Conservation (phyloP, 2,329 filamentous ascomycete species). For the Fusarium sp. region DNA sequence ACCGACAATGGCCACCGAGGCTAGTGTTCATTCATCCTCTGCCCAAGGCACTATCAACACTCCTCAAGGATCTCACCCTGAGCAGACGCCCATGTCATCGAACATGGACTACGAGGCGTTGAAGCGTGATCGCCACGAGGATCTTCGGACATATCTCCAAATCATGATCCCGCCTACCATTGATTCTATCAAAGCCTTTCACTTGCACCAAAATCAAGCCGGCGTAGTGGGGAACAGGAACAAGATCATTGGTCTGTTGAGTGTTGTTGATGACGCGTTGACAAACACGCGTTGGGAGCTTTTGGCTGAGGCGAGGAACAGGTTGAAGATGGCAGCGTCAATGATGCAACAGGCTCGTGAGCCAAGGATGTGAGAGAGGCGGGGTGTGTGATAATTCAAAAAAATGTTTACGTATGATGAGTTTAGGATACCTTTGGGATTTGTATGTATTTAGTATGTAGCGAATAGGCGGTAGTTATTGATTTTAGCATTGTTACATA, state of each 20-base stretch:
- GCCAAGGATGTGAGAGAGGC: slow-evolving; percentile 28
- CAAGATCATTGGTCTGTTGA: slow-evolving; percentile 43
- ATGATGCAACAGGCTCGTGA: slow-evolving; percentile 44
- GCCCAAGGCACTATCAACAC: slow-evolving; percentile 27
- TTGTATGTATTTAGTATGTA: slow-evolving; percentile 8
- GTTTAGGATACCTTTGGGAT: slow-evolving; percentile 10
- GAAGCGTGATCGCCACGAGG: slow-evolving; percentile 42
- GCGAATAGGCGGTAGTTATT: background rate
- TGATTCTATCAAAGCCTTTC: slow-evolving; percentile 46
- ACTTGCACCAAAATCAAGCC: slow-evolving; percentile 46
- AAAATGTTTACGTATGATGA: slow-evolving; percentile 5
- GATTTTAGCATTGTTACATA: background rate
- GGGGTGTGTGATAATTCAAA: background rate
- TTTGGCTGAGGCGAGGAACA: slow-evolving; percentile 42
- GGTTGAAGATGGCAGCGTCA: slow-evolving; percentile 43
- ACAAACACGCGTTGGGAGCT: slow-evolving; percentile 44
- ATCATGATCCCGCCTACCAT: slow-evolving; percentile 47
- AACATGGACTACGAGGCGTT: slow-evolving; percentile 37
- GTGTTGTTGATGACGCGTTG: slow-evolving; percentile 43
- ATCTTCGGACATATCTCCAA: slow-evolving; percentile 45
- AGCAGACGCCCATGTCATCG: slow-evolving; percentile 29
- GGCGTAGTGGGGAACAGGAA: slow-evolving; percentile 46
- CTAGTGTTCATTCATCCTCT: slow-evolving; percentile 38
- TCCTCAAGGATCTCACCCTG: slow-evolving; percentile 33
- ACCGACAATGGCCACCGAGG: slow-evolving; percentile 25